A percentile compares a stretch with the other conserved stretches of the same genome.
Evolutionary conservation across 1,284 basidiomycete species (phyloP).

Genomic region (Apiotrichum veenhuisii): DNA sequence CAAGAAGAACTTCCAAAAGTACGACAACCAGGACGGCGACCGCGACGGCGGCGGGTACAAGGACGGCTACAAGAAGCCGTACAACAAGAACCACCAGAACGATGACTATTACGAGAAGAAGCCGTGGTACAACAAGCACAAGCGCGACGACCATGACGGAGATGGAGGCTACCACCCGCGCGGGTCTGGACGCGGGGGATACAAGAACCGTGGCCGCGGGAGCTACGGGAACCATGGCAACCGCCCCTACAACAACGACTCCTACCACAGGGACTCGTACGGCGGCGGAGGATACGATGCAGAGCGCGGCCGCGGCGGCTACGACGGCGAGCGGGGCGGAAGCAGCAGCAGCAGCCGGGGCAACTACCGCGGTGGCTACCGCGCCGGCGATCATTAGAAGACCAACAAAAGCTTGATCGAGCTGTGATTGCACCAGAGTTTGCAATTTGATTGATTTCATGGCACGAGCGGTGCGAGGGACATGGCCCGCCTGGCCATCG

Average conservation of each 20-base stretch:
- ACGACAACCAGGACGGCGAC: conserved; percentile 2
- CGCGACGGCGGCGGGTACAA: not conserved
- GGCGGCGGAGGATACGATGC: not conserved
- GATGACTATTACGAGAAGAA: not conserved
- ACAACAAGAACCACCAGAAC: not conserved
- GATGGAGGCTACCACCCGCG: not conserved
- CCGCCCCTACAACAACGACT: not conserved
- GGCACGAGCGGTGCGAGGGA: not conserved
- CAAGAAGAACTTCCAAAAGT: not conserved
- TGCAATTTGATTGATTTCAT: too few species aligned
- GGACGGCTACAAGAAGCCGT: not conserved
- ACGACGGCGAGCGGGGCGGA: not conserved
- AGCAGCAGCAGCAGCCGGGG: not conserved
- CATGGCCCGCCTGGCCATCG: too few species aligned
- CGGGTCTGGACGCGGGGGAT: not conserved
- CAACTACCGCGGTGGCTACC: too few species aligned
- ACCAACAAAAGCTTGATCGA: too few species aligned
- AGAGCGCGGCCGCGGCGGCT: not conserved
- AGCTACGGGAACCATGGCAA: not conserved
- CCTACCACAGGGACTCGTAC: not conserved
- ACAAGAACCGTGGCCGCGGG: not conserved
- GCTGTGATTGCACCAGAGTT: too few species aligned
- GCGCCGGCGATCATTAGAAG: too few species aligned
- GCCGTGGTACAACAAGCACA: not conserved
- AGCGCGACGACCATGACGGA: not conserved